phyloP scores from a whole-genome alignment of 495 filamentous ascomycete genomes.

The Penicillium bovifimosum region DNA sequence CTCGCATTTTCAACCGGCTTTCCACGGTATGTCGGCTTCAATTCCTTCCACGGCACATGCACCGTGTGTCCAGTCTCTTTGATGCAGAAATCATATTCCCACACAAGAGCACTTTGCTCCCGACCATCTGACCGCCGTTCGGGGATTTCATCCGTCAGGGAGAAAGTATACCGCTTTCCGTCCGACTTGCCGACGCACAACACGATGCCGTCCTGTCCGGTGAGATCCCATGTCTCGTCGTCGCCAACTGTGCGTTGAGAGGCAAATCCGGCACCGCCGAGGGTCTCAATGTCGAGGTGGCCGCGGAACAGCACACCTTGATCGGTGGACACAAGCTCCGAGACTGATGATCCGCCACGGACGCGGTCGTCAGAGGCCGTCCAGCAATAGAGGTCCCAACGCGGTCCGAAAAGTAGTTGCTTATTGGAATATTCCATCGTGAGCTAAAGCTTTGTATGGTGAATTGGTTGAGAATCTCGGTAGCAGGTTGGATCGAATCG shows the following conservation, averaged over 20 bases:
- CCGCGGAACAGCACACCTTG: slow-evolving; percentile 53
- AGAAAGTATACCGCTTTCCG: slow-evolving; percentile 62
- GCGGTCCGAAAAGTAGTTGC: slow-evolving; percentile 25
- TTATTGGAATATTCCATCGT: not conserved
- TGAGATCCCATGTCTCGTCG: slow-evolving; percentile 49
- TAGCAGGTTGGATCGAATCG: not conserved
- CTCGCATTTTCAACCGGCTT: slow-evolving; percentile 50
- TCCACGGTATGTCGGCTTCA: slow-evolving; percentile 70
- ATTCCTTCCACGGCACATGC: slow-evolving; percentile 53
- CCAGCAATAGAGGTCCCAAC: slow-evolving; percentile 54
- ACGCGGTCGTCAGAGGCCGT: slow-evolving; percentile 64
- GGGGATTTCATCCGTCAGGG: slow-evolving; percentile 62
- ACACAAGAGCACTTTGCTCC: slow-evolving; percentile 54
- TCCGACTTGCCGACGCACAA: slow-evolving; percentile 31
- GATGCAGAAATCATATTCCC: slow-evolving; percentile 38
- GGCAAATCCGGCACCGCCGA: slow-evolving; percentile 80
- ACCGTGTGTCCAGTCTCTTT: slow-evolving; percentile 21
- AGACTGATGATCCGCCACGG: slow-evolving; percentile 63
- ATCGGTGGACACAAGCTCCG: slow-evolving; percentile 36
- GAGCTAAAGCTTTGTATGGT: not conserved
- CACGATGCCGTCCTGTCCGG: slow-evolving; percentile 50
- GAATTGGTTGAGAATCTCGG: not conserved
- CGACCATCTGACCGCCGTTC: slow-evolving; percentile 52
- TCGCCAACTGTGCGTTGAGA: slow-evolving; percentile 61
- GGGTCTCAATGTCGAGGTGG: slow-evolving; percentile 62